Conservation (phyloP, 2,329 filamentous ascomycete species). For the Cylindrodendrum hubeiense region DNA sequence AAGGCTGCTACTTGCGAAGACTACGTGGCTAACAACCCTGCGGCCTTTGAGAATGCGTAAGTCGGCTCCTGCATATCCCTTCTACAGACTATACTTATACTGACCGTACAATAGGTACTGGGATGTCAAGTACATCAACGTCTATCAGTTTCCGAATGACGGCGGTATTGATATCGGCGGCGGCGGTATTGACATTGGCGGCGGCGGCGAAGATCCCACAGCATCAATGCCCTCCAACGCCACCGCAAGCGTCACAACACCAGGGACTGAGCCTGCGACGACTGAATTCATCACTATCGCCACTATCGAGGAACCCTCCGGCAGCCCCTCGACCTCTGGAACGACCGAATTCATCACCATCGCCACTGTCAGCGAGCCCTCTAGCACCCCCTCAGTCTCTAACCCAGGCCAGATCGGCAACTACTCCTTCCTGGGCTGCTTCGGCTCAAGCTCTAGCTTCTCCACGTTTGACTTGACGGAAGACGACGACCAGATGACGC, state of each 20-base stretch:
- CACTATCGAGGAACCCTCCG: too few species aligned
- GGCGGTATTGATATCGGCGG: too few species aligned
- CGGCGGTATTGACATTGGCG: background rate
- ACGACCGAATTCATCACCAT: too few species aligned
- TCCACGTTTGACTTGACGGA: slow-evolving; percentile 48
- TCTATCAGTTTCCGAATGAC: slow-evolving; percentile 47
- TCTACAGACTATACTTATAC: slow-evolving; percentile 18
- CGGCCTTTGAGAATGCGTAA: slow-evolving; percentile 55
- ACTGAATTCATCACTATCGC: slow-evolving; percentile 21
- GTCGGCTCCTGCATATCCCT: slow-evolving; percentile 15
- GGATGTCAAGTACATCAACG: slow-evolving; percentile 68
- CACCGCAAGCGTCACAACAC: background rate
- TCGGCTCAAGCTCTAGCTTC: slow-evolving; percentile 53
- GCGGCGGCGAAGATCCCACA: background rate
- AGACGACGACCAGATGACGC: slow-evolving; percentile 53
- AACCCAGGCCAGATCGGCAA: slow-evolving; percentile 50
- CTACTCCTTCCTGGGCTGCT: slow-evolving; percentile 57
- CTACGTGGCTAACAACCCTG: slow-evolving; percentile 60
- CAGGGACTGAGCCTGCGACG: slow-evolving; percentile 38
- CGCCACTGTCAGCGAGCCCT: slow-evolving; percentile 26
- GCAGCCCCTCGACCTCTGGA: slow-evolving; percentile 10
- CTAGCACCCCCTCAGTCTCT: slow-evolving; percentile 29
- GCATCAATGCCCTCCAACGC: background rate
- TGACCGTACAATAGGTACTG: slow-evolving; percentile 47
- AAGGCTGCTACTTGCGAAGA: slow-evolving; percentile 60